Conservation (phyloP, 1,284 basidiomycete genomes). For the Tranzscheliella williamsii region DNA sequence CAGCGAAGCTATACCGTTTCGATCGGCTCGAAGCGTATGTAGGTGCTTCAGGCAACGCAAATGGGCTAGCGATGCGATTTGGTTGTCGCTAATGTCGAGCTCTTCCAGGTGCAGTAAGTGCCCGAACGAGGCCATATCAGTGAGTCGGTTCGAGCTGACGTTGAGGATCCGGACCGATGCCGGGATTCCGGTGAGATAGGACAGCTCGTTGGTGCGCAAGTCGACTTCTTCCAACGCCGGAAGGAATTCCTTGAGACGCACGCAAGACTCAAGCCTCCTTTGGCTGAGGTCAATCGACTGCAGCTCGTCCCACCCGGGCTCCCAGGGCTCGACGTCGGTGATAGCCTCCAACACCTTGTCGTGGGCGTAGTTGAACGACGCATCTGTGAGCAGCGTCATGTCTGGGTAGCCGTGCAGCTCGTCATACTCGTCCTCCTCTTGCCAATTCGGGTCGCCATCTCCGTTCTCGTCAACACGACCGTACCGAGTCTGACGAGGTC, state of each 20-base stretch:
- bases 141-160: constrained; percentile 67
- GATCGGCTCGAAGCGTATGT: constrained; percentile 83
- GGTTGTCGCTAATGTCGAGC: constrained; percentile 87
- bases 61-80: constrained; percentile 70
- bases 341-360: constrained; percentile 88
- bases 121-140: constrained; percentile 82
- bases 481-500: constrained; percentile 19
- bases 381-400: constrained; percentile 70
- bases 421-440: constrained; percentile 26
- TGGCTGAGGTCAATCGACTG: constrained; percentile 75
- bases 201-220: constrained; percentile 64
- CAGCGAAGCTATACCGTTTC: constrained; percentile 76
- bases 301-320: constrained; percentile 89
- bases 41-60: constrained; percentile 66
- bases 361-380: constrained; percentile 88
- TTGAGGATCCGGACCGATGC: constrained; percentile 39
- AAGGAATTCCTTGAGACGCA: constrained; percentile 89
- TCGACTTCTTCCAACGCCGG: constrained; percentile 79
- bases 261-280: constrained; percentile 82
- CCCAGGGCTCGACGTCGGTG: constrained; percentile 92
- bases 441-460: constrained; percentile 4
- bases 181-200: constrained; percentile 55
- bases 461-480: not conserved
- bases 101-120: constrained; percentile 83
- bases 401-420: constrained; percentile 37